These are phyloP conservation scores for Ganoderma sinense DNA, from an alignment of 1,284 basidiomycete species.

Conservation along the genomic window DNA sequence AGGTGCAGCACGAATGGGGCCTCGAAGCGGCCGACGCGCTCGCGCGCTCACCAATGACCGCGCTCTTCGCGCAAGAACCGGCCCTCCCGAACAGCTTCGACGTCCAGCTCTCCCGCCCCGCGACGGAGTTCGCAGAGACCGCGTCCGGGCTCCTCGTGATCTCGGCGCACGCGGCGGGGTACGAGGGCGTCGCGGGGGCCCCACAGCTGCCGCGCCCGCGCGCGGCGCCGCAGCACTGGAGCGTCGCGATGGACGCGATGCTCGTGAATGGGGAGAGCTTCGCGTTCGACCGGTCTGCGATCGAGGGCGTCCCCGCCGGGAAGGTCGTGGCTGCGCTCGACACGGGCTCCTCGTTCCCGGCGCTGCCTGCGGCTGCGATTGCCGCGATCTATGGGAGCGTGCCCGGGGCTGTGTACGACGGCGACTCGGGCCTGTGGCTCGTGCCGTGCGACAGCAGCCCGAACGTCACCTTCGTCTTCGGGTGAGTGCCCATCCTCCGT, in stretches of 20 bases:
- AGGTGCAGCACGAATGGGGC: conserved; percentile 60
- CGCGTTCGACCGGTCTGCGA: conserved; percentile 38
- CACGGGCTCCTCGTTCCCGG: conserved; percentile 41
- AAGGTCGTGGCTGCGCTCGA: conserved; percentile 41
- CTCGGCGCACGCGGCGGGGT: conserved; percentile 36
- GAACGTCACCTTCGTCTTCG: conserved; percentile 37
- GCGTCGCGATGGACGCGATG: conserved; percentile 39
- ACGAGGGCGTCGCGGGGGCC: conserved; percentile 31
- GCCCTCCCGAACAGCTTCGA: conserved; percentile 40
- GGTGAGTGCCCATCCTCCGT: too few species aligned
- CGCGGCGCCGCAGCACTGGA: conserved; percentile 54
- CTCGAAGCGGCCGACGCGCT: conserved; percentile 28
- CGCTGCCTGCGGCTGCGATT: conserved; percentile 36
- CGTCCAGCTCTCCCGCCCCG: conserved; percentile 37
- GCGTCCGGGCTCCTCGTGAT: conserved; percentile 41
- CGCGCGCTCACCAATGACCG: conserved; percentile 26
- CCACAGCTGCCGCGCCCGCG: conserved; percentile 46
- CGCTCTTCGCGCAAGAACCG: conserved; percentile 40
- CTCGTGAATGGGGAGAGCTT: conserved; percentile 38
- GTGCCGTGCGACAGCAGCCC: conserved; percentile 37
- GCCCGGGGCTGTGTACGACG: conserved; percentile 34
- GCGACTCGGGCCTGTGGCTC: conserved; percentile 30
- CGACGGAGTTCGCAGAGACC: conserved; percentile 33
- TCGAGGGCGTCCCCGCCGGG: conserved; percentile 34
- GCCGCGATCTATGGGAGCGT: conserved; percentile 42